A percentile compares a stretch with the other conserved stretches of the same genome.
Conservation (phyloP, 208 protist species). For the Polymyxa betae region DNA sequence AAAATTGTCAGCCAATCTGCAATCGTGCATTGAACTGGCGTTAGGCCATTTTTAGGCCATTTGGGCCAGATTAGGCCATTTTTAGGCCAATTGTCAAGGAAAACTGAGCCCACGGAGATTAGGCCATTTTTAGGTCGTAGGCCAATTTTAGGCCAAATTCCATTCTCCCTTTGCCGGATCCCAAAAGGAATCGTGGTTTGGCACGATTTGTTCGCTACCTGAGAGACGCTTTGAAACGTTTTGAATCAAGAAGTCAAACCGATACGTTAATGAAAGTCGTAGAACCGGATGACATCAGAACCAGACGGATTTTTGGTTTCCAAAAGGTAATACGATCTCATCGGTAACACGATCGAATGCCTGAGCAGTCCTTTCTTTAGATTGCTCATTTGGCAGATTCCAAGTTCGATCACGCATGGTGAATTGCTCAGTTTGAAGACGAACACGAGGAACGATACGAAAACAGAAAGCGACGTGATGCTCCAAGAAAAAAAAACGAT, state of each 20-base stretch:
- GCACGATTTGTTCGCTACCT: conserved; percentile 98
- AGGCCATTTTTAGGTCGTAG: no score
- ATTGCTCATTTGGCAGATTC: conserved; percentile 97
- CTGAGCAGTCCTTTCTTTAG: conserved; percentile 97
- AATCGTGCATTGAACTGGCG: no score
- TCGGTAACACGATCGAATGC: conserved; percentile 97
- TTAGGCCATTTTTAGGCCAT: no score
- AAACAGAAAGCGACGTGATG: neutral
- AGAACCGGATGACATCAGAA: conserved; percentile 98
- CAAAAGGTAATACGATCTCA: conserved; percentile 90
- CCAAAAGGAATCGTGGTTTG: conserved; percentile 73
- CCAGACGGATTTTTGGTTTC: no score
- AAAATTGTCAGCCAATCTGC: no score
- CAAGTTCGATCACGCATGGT: conserved; percentile 94
- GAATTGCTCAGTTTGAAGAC: neutral
- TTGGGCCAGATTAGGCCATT: no score
- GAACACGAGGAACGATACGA: neutral
- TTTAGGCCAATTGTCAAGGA: no score
- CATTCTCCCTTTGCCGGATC: neutral
- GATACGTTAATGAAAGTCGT: conserved; percentile 99
- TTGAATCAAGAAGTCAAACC: neutral
- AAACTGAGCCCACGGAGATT: no score
- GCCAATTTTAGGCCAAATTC: no score
- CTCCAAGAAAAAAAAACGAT: neutral
- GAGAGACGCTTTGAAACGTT: neutral